Evolutionary conservation across 2,329 filamentous ascomycete species (phyloP), one percentile per base, ranked within the genome.

Genomic region (Aspergillus pseudoviridinutans): DNA sequence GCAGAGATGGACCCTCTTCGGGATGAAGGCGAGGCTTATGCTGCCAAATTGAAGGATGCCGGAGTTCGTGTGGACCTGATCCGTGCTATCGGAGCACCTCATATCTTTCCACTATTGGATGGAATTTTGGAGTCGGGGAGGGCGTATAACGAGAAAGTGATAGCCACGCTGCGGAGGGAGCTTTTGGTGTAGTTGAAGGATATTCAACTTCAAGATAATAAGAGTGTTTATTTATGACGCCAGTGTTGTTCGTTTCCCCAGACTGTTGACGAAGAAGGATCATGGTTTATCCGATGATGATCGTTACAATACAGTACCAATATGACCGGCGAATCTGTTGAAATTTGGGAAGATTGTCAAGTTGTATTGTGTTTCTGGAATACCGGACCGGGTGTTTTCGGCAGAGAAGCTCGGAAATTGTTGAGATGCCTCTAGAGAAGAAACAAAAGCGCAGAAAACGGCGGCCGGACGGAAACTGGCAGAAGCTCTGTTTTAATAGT

Each of bases 1-100:
- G 74, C 75, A 9, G 75, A 77, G 60, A 69, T 77, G 64, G 75
- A 77, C 60, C 69, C 73, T 50, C 64, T 77, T n/a, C 71, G 74
- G 17, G 74, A 77, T 47, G 75, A 78, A 64, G 75, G 71, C 17
- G 74, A 74, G 57, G 67, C 65, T 9, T 77, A 76, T 62, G 74
- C 68, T 4, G 68, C 59, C 17, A 77, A 74, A 56, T 59, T 78
- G 57, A 66, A 68, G 56, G 68, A 64, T 49, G 73, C 73, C 8
- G 74, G 72, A 3, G 69, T 66, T 52, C 59, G 64, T 52, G 73
- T 71, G 35, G 68, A 73, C 32, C 20, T 71, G 47, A 65, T 68
- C 47, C 66, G 69, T 28, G 67, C 69, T 52, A 56, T 59, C 20
- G 71, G 74, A 4, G 71, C 65, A n/a, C 71, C 74, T 4, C 75